phyloP scores from a whole-genome alignment of 2,329 filamentous ascomycete genomes.

The Xylariaceae sp. region DNA sequence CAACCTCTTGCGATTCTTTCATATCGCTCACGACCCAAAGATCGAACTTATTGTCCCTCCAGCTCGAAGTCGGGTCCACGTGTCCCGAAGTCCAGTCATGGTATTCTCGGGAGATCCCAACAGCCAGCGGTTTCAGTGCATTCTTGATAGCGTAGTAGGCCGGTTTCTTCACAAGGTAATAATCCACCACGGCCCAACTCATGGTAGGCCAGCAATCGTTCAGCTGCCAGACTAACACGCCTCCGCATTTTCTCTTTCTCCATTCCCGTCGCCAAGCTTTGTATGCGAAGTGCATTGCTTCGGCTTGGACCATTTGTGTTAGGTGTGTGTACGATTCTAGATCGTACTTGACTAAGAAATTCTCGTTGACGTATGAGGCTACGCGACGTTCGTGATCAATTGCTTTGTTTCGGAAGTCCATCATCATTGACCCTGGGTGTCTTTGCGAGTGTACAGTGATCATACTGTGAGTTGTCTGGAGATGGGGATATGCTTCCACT shows the following conservation, averaged over 20 bases:
- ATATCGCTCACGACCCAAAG: slow-evolving; percentile 42
- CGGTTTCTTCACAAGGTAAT: slow-evolving; percentile 63
- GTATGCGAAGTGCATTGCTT: slow-evolving; percentile 51
- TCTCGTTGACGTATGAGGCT: slow-evolving; percentile 73
- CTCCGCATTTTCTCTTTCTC: slow-evolving; percentile 60
- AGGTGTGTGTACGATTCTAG: slow-evolving; percentile 52
- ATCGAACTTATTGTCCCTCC: slow-evolving; percentile 40
- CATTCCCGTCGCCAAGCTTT: slow-evolving; percentile 61
- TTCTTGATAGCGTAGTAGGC: slow-evolving; percentile 55
- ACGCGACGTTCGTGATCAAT: slow-evolving; percentile 72
- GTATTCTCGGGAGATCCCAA: slow-evolving; percentile 50
- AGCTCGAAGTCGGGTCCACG: slow-evolving; percentile 38
- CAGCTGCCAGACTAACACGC: slow-evolving; percentile 66
- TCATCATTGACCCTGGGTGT: slow-evolving; percentile 65
- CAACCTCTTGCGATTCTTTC: slow-evolving; percentile 22
- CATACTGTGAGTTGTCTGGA: slow-evolving; percentile 67
- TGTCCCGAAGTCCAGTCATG: slow-evolving; percentile 45
- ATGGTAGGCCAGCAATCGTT: slow-evolving; percentile 70
- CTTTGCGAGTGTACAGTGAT: slow-evolving; percentile 54
- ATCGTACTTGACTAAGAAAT: slow-evolving; percentile 55
- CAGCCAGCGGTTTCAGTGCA: slow-evolving; percentile 57
- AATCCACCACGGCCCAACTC: slow-evolving; percentile 65
- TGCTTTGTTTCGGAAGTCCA: slow-evolving; percentile 83
- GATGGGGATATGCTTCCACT: slow-evolving; percentile 72
- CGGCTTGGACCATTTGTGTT: slow-evolving; percentile 53